phyloP scores from a whole-genome alignment of 2,329 filamentous ascomycete genomes.

The Verticillium klebahnii region DNA sequence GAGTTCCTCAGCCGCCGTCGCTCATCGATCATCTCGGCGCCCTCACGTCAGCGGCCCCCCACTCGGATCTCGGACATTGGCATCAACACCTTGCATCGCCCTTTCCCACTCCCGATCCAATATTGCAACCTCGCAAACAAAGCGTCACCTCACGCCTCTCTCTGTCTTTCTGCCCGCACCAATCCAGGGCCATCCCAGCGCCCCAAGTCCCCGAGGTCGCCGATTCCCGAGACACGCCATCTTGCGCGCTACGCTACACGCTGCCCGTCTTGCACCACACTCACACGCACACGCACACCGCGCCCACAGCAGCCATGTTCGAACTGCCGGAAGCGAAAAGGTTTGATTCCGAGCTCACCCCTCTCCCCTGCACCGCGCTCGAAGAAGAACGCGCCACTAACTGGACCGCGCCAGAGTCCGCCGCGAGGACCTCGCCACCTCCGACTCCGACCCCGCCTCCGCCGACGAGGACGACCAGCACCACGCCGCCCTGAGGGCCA shows the following conservation, averaged over 20 bases:
- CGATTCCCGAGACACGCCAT: background rate
- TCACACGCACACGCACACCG: background rate
- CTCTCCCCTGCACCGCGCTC: background rate
- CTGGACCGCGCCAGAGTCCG: slow-evolving; percentile 38
- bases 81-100: background rate
- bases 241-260: background rate
- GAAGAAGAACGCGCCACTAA: slow-evolving; percentile 1
- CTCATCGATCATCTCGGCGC: no score
- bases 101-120: background rate
- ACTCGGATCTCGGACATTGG: background rate
- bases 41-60: background rate
- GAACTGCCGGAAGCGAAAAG: slow-evolving; percentile 48
- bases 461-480: slow-evolving; percentile 23
- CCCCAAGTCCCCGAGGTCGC: background rate
- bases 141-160: background rate
- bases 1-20: background rate
- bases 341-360: slow-evolving; percentile 25
- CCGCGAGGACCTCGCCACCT: slow-evolving; percentile 46
- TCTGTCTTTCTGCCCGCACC: background rate
- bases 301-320: slow-evolving; percentile 36
- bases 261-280: background rate
- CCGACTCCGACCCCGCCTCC: slow-evolving; percentile 23
- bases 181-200: background rate
- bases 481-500: slow-evolving; percentile 35
- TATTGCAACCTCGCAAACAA: background rate